Base-by-base conservation (phyloP, 1,139 yeast species). In the Geotrichum carabidarum region DNA sequence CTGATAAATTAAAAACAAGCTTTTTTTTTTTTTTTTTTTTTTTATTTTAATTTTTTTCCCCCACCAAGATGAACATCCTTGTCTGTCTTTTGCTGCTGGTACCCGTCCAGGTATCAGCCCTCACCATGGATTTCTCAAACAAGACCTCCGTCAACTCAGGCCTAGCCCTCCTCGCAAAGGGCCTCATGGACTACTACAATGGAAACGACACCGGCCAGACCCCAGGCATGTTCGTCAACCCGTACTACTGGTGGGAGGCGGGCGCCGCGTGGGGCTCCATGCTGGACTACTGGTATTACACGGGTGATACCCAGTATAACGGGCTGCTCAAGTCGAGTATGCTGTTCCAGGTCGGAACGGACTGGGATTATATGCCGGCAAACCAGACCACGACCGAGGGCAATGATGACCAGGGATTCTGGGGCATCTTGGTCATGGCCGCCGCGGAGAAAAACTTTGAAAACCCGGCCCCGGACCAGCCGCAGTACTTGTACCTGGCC, bases 231-330 rank as follows among this genome's bases (percentile, higher is more conserved):
- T 88, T 88, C 68, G 73, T 77, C n/a, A 67, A 74, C 59, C 95
- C 95, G 1, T 86, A 86, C 73, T 87, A 85, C 74, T 89, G 96
- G 96, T 88, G 96, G 95, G 87, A 85, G 72, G 93, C 94, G 42
- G 96, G 95, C 59, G 95, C 89, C 57, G 89, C 87, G 0, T 84
- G 87, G 82, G 91, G 91, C 15, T 79, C 88, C 6, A 65, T 88
- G 71, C 72, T 88, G 52, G 91, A 85, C 67, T 84, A 82, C 65
- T 74, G 83, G 63, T 78, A 74, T 61, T 78, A 78, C 65, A 82
- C 89, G 68, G 73, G 79, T 31, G 83, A 87, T 68, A 78, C 77
- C 63, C 78, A 88, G 0, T 84, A 76, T 64, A 80, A 77, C 57
- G 74, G 75, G 2, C 62, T 79, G 30, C 76, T 86, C 59, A 80